Evolutionary conservation across 2,329 filamentous ascomycete species (phyloP).

Genomic region (Penicillium sp.): DNA sequence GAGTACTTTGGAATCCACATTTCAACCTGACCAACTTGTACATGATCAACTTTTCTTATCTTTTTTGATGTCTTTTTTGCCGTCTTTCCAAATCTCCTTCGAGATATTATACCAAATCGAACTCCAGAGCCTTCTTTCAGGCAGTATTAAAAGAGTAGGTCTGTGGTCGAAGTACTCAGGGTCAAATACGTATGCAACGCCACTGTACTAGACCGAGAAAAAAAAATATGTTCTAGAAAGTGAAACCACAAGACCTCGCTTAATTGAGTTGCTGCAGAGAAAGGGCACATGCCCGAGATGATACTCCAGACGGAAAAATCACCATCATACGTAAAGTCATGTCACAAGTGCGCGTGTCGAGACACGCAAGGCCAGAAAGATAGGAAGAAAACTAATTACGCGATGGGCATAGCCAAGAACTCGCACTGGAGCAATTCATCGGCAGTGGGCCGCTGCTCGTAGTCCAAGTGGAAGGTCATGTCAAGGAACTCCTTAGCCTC

Average conservation of each 20-base stretch:
- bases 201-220: no score
- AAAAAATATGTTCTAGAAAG: neutral
- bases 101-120: no score
- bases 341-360: conserved; percentile 10
- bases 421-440: conserved; percentile 84
- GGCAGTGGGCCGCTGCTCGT: conserved; percentile 86
- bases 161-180: no score
- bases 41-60: no score
- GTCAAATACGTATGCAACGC: no score
- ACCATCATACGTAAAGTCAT: conserved; percentile 19
- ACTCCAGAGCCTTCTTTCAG: no score
- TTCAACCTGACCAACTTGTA: no score
- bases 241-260: neutral
- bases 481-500: conserved; percentile 82
- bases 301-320: neutral
- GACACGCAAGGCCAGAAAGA: conserved; percentile 1
- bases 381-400: conserved; percentile 39
- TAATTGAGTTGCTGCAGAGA: conserved; percentile 1
- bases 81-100: no score
- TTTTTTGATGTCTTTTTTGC: no score
- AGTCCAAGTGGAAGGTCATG: conserved; percentile 93
- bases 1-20: no score
- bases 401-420: conserved; percentile 72
- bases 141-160: no score
- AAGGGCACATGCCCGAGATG: conserved; percentile 1